These are phyloP conservation scores for Cryptosporidium bovis DNA, from an alignment of 169 alveolate species.

Conservation along the genomic window DNA sequence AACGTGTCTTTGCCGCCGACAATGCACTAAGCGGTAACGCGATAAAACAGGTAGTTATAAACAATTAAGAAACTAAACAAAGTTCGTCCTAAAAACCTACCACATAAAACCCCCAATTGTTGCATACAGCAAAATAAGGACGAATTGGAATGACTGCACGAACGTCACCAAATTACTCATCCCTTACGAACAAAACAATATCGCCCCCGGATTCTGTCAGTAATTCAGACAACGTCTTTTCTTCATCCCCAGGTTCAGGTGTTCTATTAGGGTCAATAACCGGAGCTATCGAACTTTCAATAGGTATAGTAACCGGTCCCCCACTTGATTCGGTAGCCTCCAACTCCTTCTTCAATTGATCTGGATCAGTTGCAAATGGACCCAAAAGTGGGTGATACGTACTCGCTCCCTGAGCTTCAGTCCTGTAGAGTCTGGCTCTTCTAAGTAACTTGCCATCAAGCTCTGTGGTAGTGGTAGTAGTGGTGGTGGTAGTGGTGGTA, in stretches of 20 bases:
- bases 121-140: background rate
- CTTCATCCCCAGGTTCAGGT: too few species aligned
- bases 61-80: background rate
- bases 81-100: too few species aligned
- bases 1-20: constrained; percentile 26
- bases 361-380: constrained; percentile 6
- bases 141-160: background rate
- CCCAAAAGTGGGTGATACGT: background rate
- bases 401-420: too few species aligned
- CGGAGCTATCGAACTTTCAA: background rate
- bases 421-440: background rate
- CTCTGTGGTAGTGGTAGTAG: background rate
- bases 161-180: background rate
- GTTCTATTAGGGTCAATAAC: background rate
- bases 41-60: background rate
- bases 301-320: background rate
- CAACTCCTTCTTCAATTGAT: background rate
- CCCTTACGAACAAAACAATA: background rate
- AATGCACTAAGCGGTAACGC: background rate
- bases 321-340: background rate
- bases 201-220: background rate
- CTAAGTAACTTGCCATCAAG: background rate
- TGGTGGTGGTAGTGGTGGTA: constrained; percentile 7
- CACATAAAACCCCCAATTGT: too few species aligned
- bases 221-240: too few species aligned